phyloP scores from a whole-genome alignment of 495 filamentous ascomycete genomes.

The Copromyces sp. region DNA sequence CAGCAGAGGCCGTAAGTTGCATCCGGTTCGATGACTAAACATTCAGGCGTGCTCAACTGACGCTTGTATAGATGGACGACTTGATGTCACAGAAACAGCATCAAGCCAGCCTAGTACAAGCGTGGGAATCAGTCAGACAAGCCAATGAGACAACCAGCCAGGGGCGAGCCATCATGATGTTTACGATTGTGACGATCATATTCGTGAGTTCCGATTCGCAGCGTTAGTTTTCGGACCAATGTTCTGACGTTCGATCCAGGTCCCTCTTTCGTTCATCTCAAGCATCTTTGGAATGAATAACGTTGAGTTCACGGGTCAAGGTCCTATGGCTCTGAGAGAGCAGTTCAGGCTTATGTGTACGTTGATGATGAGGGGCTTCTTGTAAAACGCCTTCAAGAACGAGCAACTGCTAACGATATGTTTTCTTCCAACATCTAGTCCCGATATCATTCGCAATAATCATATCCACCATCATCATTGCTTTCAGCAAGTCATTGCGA shows the following conservation, averaged over 20 bases:
- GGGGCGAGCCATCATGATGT: constrained; percentile 51
- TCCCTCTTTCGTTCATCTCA: constrained; percentile 24
- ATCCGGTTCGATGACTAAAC: not conserved
- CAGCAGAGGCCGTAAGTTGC: constrained; percentile 17
- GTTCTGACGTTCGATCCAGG: constrained; percentile 1
- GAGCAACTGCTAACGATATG: too few species aligned
- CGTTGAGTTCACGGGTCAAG: constrained; percentile 5
- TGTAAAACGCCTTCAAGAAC: too few species aligned
- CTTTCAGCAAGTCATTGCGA: constrained; percentile 10
- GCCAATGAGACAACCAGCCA: constrained; percentile 49
- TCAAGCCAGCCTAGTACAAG: constrained; percentile 50
- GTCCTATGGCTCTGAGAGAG: not conserved
- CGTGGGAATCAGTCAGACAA: constrained; percentile 44
- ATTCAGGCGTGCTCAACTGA: not conserved
- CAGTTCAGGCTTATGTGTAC: not conserved
- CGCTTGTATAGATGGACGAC: constrained; percentile 25
- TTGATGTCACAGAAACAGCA: constrained; percentile 52
- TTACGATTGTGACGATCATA: constrained; percentile 54
- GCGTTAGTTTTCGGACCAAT: not conserved
- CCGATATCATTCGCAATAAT: constrained; percentile 22
- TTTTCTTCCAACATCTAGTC: constrained; percentile 7
- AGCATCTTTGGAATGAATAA: constrained; percentile 32
- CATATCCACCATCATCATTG: constrained; percentile 10
- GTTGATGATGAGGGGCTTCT: too few species aligned
- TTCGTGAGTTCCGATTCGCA: constrained; percentile 21